A percentile compares a stretch with the other conserved stretches of the same genome.
These are phyloP conservation scores for Guyanaporus albipodus DNA, from an alignment of 768 basidiomycete species.

Conservation along the genomic window DNA sequence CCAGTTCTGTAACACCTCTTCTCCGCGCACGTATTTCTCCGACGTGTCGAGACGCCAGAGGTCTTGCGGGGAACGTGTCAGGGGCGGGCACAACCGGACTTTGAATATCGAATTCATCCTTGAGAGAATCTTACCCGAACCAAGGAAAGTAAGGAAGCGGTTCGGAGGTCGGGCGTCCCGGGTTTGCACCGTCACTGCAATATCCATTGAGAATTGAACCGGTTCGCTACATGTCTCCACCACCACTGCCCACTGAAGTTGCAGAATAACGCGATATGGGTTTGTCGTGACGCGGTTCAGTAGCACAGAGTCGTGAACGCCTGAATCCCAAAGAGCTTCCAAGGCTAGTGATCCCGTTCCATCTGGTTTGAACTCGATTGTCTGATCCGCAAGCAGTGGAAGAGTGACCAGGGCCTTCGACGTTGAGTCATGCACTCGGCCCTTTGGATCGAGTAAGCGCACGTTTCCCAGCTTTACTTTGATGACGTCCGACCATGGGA, in stretches of 20 bases:
- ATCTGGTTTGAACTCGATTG: conserved; percentile 74
- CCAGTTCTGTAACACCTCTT: conserved; percentile 81
- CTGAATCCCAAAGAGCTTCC: conserved; percentile 89
- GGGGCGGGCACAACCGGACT: conserved; percentile 74
- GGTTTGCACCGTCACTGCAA: conserved; percentile 77
- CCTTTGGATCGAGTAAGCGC: conserved; percentile 79
- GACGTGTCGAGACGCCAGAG: conserved; percentile 94
- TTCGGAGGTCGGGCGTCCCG: conserved; percentile 85
- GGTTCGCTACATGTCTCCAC: conserved; percentile 85
- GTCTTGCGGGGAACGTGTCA: conserved; percentile 83
- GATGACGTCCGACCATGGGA: conserved; percentile 81
- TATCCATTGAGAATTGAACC: conserved; percentile 84
- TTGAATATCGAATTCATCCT: conserved; percentile 84
- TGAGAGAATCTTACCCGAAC: conserved; percentile 68
- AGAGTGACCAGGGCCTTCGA: conserved; percentile 70
- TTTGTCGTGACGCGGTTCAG: conserved; percentile 81
- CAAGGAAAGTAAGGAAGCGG: conserved; percentile 71
- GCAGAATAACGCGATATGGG: conserved; percentile 76
- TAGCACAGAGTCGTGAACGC: conserved; percentile 79
- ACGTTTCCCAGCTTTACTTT: conserved; percentile 79
- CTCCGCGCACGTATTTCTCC: conserved; percentile 91
- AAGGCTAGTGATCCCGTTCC: conserved; percentile 71
- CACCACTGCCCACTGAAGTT: conserved; percentile 71
- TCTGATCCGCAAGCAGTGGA: conserved; percentile 69
- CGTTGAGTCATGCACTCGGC: conserved; percentile 72